Evolutionary conservation across 352 stramenopile genomes (phyloP).

Genomic region (Phytophthora nicotianae): DNA sequence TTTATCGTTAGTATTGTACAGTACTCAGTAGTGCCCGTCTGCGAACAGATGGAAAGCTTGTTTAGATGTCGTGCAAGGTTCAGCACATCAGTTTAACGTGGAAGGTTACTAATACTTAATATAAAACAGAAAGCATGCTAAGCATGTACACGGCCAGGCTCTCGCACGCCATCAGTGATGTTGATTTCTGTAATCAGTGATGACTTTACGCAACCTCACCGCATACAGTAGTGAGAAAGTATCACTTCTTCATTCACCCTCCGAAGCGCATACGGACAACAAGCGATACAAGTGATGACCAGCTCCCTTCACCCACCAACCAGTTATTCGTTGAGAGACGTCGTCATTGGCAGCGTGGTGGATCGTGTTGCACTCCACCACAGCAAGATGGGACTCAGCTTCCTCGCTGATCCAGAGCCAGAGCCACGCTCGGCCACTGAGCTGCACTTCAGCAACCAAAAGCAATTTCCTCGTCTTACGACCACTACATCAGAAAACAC

Average conservation of each 20-base stretch:
- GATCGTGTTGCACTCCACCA: background rate
- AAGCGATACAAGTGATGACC: background rate
- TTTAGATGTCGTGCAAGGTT: too few relatives aligned
- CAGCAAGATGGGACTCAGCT: background rate
- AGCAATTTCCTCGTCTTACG: background rate
- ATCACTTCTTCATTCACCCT: background rate
- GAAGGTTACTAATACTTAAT: too few relatives aligned
- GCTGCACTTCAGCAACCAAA: background rate
- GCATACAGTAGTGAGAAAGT: too few relatives aligned
- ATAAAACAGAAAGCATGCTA: too few relatives aligned
- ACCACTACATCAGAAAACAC: background rate
- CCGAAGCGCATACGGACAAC: too few relatives aligned
- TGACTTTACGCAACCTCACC: background rate
- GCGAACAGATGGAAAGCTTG: too few relatives aligned
- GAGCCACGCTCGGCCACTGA: background rate
- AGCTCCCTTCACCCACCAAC: constrained; percentile 10
- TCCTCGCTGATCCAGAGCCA: background rate
- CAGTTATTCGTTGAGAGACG: constrained; percentile 6
- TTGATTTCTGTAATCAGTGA: background rate
- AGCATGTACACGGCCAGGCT: too few relatives aligned
- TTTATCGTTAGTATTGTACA: too few relatives aligned
- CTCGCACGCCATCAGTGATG: too few relatives aligned
- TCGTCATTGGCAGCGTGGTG: constrained; percentile 8
- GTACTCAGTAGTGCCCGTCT: too few relatives aligned
- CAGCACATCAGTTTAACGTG: too few relatives aligned